phyloP scores from a whole-genome alignment of 1,139 yeast species.

The Casaregolazyma suthepensis region DNA sequence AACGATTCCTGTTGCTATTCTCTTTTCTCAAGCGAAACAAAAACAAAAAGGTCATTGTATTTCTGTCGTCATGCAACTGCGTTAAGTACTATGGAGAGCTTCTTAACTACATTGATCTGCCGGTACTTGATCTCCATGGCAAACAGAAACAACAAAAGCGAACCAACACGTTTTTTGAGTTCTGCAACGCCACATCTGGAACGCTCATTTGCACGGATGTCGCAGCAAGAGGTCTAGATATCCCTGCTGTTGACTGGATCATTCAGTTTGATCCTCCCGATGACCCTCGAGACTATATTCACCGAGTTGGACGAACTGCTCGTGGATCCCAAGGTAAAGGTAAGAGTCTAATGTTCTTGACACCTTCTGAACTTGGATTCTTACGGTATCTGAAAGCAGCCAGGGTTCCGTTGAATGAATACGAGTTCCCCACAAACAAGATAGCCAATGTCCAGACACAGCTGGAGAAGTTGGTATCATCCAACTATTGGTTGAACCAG shows the following conservation, averaged over 20 bases:
- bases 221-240: slow-evolving; percentile 97
- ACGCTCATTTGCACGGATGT: slow-evolving; percentile 92
- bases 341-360: slow-evolving; percentile 86
- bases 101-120: slow-evolving; percentile 89
- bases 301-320: slow-evolving; percentile 97
- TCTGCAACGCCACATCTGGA: slow-evolving; percentile 94
- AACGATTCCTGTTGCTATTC: slow-evolving; percentile 80
- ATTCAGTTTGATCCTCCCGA: slow-evolving; percentile 98
- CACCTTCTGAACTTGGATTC: slow-evolving; percentile 92
- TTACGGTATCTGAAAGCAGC: slow-evolving; percentile 92
- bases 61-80: slow-evolving; percentile 92
- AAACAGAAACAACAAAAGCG: slow-evolving; percentile 98
- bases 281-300: slow-evolving; percentile 97
- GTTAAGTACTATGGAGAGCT: slow-evolving; percentile 94
- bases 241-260: slow-evolving; percentile 97
- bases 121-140: slow-evolving; percentile 93
- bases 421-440: slow-evolving; percentile 88
- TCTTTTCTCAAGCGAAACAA: slow-evolving; percentile 87
- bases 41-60: slow-evolving; percentile 85
- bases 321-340: slow-evolving; percentile 92
- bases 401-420: slow-evolving; percentile 93
- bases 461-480: slow-evolving; percentile 80
- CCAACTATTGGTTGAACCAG: slow-evolving; percentile 90
- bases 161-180: slow-evolving; percentile 95
- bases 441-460: slow-evolving; percentile 95